Evolutionary conservation across 2,329 filamentous ascomycete genomes (phyloP), one percentile per base, ranked within the genome.

Genomic region (Thielaviopsis cerberus): DNA sequence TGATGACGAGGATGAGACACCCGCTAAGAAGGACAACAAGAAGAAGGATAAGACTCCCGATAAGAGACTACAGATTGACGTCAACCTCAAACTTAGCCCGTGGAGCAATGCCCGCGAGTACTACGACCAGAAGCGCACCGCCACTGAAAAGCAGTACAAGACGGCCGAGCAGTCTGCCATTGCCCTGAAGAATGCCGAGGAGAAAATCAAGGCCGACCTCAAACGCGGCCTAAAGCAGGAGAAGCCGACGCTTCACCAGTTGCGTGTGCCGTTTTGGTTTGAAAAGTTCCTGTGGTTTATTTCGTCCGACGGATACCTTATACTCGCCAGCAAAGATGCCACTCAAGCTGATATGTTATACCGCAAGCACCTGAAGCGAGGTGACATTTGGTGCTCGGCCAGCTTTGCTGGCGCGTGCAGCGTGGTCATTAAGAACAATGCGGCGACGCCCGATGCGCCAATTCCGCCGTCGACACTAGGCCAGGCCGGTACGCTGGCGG

Each of bases 241-340:
- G 70, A 96, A 95, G 68, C 84, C 88, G 22, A 74, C 94, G 1
- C 72, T 97, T 10, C 82, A 90, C 52, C 88, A 86, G 0, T 84
- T 95, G 8, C 80, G 92, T 58, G 85, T 83, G 65, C 85, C 83
- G 63, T 79, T 90, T 65, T 98, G 92, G 92, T 98, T 96, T 64
- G 92, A 98, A 66, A 98, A 98, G 70, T 98, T 95, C 65, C 75
- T 83, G 26, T 97, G 88, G 78, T 98, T 98, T 71, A 80, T 97
- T 64, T 96, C 90, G 0, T 94, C 89, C 0, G 92, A 98, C 66
- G 90, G 91, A 4, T 96, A 97, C 67, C 77, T 98, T 5, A 86
- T 97, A 0, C 77, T 98, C 17, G 91, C 83, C 51, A 91, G 89
- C 17, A 88, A 88, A 62, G 92, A 98, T 71, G 79, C 83, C 1